Conservation (phyloP, 2,329 filamentous ascomycete species). For the Colletotrichum orchidophilum region DNA sequence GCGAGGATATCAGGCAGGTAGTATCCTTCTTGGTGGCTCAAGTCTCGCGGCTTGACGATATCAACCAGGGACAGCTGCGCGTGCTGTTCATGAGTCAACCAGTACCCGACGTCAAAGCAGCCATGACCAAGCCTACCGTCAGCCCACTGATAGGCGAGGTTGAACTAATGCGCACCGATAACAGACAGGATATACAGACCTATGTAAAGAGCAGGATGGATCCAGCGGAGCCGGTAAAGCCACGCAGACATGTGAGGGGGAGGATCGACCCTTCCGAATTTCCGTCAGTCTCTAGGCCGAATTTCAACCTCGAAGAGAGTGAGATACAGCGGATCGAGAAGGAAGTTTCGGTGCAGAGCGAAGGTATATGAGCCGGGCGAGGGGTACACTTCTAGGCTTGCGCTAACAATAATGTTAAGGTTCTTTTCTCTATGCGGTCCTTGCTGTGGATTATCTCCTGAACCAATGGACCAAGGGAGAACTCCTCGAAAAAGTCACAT, state of each 20-base stretch:
- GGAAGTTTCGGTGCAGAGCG: slow-evolving; percentile 17
- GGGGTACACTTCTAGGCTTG: not conserved
- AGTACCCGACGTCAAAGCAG: slow-evolving; percentile 39
- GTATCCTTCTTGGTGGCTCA: slow-evolving; percentile 39
- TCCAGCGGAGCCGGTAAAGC: not conserved
- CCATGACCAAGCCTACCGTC: slow-evolving; percentile 33
- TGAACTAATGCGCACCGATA: slow-evolving; percentile 35
- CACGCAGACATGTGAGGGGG: not conserved
- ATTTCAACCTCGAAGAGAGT: slow-evolving; percentile 3
- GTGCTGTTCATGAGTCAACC: slow-evolving; percentile 46
- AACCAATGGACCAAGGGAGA: slow-evolving; percentile 34
- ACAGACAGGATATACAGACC: slow-evolving; percentile 14
- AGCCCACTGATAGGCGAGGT: slow-evolving; percentile 42
- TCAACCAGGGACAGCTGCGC: slow-evolving; percentile 38
- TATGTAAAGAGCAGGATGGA: slow-evolving; percentile 18
- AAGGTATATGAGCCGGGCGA: slow-evolving; percentile 16
- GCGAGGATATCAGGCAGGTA: slow-evolving; percentile 40
- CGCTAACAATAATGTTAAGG: slow-evolving; percentile 36
- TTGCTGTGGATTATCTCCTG: slow-evolving; percentile 42
- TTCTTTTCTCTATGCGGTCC: slow-evolving; percentile 44
- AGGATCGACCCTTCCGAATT: not conserved
- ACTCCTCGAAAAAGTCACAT: slow-evolving; percentile 36
- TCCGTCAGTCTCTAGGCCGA: too few relatives aligned
- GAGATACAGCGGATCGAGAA: slow-evolving; percentile 12
- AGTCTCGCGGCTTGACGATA: slow-evolving; percentile 36